Base-by-base conservation (phyloP, 306 rosid genomes). In the Quercus parvula region DNA sequence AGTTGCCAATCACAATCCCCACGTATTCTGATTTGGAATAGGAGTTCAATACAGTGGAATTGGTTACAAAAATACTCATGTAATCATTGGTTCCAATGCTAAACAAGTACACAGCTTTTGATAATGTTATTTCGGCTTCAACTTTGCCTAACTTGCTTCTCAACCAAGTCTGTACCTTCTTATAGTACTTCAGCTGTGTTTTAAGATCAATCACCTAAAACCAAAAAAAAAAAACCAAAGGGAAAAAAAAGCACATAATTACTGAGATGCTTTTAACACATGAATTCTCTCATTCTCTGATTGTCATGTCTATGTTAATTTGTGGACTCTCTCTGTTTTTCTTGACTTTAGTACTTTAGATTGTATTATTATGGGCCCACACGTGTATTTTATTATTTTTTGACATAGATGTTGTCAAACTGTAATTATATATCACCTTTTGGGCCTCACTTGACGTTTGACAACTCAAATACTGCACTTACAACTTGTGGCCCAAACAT, bases 51-150 rank as follows among this genome's bases (percentile, higher is more conserved):
- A 86, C 20, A 35, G 83, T 15, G 74, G 99, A 89, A 58, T 84
- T 51, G 77, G 89, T 80, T 76, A 91, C 55, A 75, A 84, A 84
- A 3, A 83, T 89, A 73, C 89, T 87, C 61, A 82, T 80, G 76
- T 94, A 94, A 80, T 94, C 99, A 52, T 94, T 92, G 78, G 81
- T 28, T 25, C 99, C 99, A 17, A 92, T 74, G 86, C 94, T 79
- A 55, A 92, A 87, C 89, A 94, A 84, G 85, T 91, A 92, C 27
- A 94, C 94, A 49, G 86, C 91, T 3, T 75, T 91, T 86, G 96
- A 91, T 24, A 91, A 46, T 73, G 78, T 66, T 66, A 11, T 61
- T 75, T 91, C 79, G 78, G 87, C 86, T 46, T 79, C 81, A 52
- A 51, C 82, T 8, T 61, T 78, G 2, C 90, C 97, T 68, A 84